These are phyloP conservation scores for Coemansia sp. DNA, from an alignment of 192 early-diverging fungal species.

Conservation along the genomic window DNA sequence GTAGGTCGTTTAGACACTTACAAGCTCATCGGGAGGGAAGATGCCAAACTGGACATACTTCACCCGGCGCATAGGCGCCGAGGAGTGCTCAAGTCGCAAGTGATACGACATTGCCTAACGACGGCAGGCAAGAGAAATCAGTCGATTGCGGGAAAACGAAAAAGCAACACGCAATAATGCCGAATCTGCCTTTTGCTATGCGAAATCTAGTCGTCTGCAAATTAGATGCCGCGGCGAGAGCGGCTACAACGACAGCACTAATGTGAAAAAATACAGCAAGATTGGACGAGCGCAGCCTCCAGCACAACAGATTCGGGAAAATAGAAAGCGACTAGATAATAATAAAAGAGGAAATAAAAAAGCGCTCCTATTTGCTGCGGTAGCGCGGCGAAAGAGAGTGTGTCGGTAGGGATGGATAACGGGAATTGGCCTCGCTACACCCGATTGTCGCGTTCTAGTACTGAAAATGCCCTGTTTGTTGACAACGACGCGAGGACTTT, in stretches of 20 bases:
- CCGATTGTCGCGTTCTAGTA: background rate
- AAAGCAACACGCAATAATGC: background rate
- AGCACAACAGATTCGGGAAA: background rate
- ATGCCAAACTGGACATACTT: conserved; percentile 94
- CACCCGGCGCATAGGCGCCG: conserved; percentile 68
- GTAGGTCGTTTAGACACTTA: conserved; percentile 52
- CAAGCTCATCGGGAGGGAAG: conserved; percentile 94
- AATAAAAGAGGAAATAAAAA: background rate
- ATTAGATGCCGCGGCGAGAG: background rate
- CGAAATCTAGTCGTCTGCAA: background rate
- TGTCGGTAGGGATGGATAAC: background rate
- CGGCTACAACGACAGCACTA: background rate
- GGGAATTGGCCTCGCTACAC: background rate
- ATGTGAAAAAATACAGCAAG: background rate
- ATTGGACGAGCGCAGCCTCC: background rate
- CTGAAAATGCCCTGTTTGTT: conserved; percentile 9
- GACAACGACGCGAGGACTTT: conserved; percentile 7
- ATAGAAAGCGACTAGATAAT: background rate
- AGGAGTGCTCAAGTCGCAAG: conserved; percentile 36
- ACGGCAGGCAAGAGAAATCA: background rate
- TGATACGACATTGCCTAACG: conserved; percentile 35
- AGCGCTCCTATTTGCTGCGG: conserved; percentile 1
- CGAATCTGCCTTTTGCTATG: background rate
- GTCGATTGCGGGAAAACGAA: background rate
- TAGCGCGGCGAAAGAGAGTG: background rate